Evolutionary conservation across 2,329 filamentous ascomycete species (phyloP).

Genomic region (Gnomoniopsis smithogilvyi): DNA sequence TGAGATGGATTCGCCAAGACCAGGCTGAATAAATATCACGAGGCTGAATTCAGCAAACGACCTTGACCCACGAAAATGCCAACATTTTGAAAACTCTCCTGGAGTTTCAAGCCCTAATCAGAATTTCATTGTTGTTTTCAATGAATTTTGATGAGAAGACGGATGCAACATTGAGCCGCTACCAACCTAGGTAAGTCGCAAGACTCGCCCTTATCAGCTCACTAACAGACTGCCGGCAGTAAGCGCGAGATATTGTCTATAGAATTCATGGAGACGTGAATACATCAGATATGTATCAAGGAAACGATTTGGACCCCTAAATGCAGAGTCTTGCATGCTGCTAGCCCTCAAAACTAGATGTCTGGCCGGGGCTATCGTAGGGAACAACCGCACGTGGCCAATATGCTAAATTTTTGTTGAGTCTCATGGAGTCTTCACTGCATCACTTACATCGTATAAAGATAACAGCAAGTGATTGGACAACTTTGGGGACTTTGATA

Average conservation of each 20-base stretch:
- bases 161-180: too few species aligned
- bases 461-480: not conserved
- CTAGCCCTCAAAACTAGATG: not conserved
- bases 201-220: too few species aligned
- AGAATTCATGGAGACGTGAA: not conserved
- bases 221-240: too few species aligned
- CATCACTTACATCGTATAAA: not conserved
- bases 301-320: not conserved
- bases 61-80: too few species aligned
- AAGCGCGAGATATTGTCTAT: not conserved
- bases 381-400: not conserved
- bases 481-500: not conserved
- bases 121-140: too few species aligned
- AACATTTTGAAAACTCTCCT: too few species aligned
- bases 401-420: not conserved
- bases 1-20: too few species aligned
- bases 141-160: too few species aligned
- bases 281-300: not conserved
- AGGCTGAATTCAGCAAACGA: too few species aligned
- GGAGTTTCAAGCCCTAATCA: too few species aligned
- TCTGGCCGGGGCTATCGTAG: not conserved
- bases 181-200: too few species aligned
- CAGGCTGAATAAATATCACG: too few species aligned
- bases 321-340: slow-evolving; percentile 9
- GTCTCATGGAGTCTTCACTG: not conserved